Evolutionary conservation across 2,329 filamentous ascomycete species (phyloP), one percentile per base, ranked within the genome.

Genomic region (Pezicula neosporulosa): DNA sequence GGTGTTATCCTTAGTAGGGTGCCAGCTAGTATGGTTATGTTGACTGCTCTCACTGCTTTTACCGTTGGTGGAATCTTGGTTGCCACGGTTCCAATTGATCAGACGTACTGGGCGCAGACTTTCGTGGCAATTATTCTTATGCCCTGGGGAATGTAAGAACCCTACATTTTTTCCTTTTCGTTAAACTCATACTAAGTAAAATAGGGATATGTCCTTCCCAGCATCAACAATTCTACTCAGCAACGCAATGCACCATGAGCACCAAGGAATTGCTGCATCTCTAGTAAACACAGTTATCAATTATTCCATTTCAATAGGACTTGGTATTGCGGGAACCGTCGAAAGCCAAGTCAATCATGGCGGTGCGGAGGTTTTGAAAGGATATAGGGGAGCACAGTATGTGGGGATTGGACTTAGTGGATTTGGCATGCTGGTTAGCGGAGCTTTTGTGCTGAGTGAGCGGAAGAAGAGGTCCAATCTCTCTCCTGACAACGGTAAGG

Each of bases 61-160:
- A 66, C 69, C 8, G 52, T 69, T 7, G 74, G 74, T 5, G 67
- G 62, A 12, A 59, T 74, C 7, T 57, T 77, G 9, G 56, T 72
- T 2, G 70, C 68, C 4, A 75, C 70, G 1, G 71, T 77, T 2
- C 81, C 83, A 0, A 68, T 75, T 0, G 57, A 74, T 5, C 81
- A 86, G 63, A 76, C 69, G 0, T 88, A 87, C 68, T 88, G 85
- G 85, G 71, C 70, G 16, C 78, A 84, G 55, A 72, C 77, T 0
- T 87, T 88, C 60, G 72, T 83, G 7, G 73, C 73, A 6, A 70
- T 81, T 4, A 27, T 86, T 3, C 60, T 87, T 43, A 80, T 81
- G 66, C 77, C 81, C 0, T 83, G 77, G 59, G 82, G 82, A 2
- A 83, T 86, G 77, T 57, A 46, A 49, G 41, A 6, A 24, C 24